A percentile compares a stretch with the other conserved stretches of the same genome.
Conservation (phyloP, 2,329 filamentous ascomycete genomes). For the Chrysoporthe austroafricana region DNA sequence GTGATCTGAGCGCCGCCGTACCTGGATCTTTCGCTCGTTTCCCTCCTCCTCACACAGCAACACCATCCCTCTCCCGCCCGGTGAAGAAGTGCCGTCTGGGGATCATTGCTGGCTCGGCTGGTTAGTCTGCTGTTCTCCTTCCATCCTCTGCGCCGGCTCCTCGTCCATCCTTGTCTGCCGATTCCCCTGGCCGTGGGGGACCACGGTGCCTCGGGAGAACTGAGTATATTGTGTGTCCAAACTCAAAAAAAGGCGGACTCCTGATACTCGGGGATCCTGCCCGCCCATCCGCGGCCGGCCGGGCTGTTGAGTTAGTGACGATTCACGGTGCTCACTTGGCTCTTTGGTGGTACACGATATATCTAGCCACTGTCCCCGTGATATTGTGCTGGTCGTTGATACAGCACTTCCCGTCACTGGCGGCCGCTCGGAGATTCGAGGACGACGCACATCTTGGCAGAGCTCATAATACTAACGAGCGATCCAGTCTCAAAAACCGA, state of each 20-base stretch:
- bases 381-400: not conserved
- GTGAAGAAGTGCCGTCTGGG: not conserved
- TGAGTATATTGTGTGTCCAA: not conserved
- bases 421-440: not conserved
- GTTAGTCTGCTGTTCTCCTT: not conserved
- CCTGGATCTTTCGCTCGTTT: slow-evolving; percentile 2
- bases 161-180: not conserved
- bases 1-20: slow-evolving; percentile 7
- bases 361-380: not conserved
- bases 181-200: not conserved
- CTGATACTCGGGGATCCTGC: not conserved
- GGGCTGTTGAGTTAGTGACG: not conserved
- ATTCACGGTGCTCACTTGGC: not conserved
- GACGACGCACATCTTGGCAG: not conserved
- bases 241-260: not conserved
- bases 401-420: not conserved
- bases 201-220: not conserved
- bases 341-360: not conserved
- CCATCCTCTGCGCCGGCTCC: not conserved
- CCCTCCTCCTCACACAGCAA: not conserved
- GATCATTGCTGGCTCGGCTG: not conserved
- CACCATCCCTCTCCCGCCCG: not conserved
- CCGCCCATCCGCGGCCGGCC: not conserved
- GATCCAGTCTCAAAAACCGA: not conserved
- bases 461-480: not conserved